Base-by-base conservation (phyloP, 768 basidiomycete species). In the Multifurca ochricompacta region DNA sequence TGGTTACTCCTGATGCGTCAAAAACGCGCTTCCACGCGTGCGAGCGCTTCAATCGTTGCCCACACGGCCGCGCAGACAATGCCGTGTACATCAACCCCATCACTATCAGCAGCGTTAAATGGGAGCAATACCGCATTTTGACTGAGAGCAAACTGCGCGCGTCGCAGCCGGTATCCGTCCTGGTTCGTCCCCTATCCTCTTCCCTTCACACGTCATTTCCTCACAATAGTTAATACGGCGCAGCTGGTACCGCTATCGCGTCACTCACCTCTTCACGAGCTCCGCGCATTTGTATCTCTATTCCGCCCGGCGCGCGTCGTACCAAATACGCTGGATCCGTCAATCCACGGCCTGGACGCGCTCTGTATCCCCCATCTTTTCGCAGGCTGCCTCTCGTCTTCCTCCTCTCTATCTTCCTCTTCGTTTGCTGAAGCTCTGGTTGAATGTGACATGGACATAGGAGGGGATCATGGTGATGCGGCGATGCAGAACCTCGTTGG, bases 11-110 rank as follows among this genome's bases (percentile, higher is more conserved):
- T 11, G 83, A 92, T 40, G 68, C 77, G 3, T 66, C 70, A 3
- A 69, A 72, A 1, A 87, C 91, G 3, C 80, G 92, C 1, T 96
- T 98, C 64, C 95, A 99, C 64, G 93, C 94, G 0, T 98, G 95
- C 63, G 94, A 97, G 62, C 79, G 91, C 1, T 84, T 84, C 55
- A 71, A 82, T 61, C 79, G 87, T 9, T 95, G 93, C 62, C 64
- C 74, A 9, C 73, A 77, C 27, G 66, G 49, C 30, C 62, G 63
- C 50, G 41, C 80, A 5, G 74, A 76, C 44, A 75, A 71, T 19
- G 82, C 96, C 30, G 83, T 97, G 0, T 89, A 88, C 54, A 74
- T 98, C 48, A 94, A 94, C 61, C 88, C 92, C 10, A 80, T 87
- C 21, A 80, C 77, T 48, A 85, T 89, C 63, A 81, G 85, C 68